Percentiles rank a stretch among this genome's conserved stretches.
phyloP scores from a whole-genome alignment of 805 yeast genomes.

The Metschnikowia gruessii region DNA sequence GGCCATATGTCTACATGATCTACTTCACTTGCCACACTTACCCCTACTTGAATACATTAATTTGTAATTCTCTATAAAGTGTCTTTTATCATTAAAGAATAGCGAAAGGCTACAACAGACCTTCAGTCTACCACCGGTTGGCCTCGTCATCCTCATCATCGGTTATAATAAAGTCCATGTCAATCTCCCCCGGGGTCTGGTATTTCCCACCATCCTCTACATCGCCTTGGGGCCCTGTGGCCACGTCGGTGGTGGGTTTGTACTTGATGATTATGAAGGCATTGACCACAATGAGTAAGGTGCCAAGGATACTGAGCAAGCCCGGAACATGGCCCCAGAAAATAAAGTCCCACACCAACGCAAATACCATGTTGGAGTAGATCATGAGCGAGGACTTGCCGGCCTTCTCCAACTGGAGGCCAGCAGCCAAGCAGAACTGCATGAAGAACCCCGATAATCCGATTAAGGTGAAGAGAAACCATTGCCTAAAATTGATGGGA shows the following conservation, averaged over 20 bases:
- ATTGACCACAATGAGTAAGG: conserved; percentile 59
- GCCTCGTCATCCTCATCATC: conserved; percentile 20
- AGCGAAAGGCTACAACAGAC: too few relatives aligned
- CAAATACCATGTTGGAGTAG: conserved; percentile 76
- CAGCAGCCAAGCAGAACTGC: conserved; percentile 78
- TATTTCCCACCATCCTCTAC: conserved; percentile 18
- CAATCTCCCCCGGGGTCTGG: conserved; percentile 16
- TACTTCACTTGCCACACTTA: too few relatives aligned
- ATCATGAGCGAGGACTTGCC: conserved; percentile 71
- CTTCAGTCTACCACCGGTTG: not conserved
- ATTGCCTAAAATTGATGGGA: conserved; percentile 62
- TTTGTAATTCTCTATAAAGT: too few relatives aligned
- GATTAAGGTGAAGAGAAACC: conserved; percentile 58
- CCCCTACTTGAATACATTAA: too few relatives aligned
- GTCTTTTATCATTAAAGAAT: too few relatives aligned
- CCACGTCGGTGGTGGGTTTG: conserved; percentile 34
- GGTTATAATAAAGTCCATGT: conserved; percentile 18
- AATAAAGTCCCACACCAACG: conserved; percentile 68
- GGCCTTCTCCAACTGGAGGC: conserved; percentile 78
- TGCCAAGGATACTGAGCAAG: conserved; percentile 65
- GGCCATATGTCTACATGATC: too few relatives aligned
- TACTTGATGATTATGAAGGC: conserved; percentile 59
- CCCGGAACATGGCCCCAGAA: conserved; percentile 76
- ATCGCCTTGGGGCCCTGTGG: conserved; percentile 6
- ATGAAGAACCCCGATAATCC: conserved; percentile 80